These are phyloP conservation scores for Calonectria leucothoes DNA, from an alignment of 2,329 filamentous ascomycete species.

Conservation along the genomic window DNA sequence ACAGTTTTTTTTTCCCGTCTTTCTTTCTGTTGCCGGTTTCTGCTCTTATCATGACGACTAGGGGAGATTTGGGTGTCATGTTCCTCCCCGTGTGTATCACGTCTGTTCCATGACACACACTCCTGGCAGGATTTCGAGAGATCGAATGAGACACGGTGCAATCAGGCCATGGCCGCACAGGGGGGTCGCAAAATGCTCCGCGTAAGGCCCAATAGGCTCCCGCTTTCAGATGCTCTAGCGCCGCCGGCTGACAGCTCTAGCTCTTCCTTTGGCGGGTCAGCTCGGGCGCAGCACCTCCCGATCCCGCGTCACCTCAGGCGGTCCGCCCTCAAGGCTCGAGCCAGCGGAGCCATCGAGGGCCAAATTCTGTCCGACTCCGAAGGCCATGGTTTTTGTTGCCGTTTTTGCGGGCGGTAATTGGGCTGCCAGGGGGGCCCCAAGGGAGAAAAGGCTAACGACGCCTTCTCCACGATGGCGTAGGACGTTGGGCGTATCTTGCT, in stretches of 20 bases:
- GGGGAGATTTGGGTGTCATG: not conserved
- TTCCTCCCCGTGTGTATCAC: not conserved
- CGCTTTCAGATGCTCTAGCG: not conserved
- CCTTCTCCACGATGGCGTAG: not conserved
- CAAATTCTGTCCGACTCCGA: not conserved
- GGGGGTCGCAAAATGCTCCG: not conserved
- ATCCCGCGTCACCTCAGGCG: not conserved
- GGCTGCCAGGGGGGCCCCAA: not conserved
- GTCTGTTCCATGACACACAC: not conserved
- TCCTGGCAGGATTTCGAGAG: not conserved
- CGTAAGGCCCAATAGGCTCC: not conserved
- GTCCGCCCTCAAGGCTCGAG: not conserved
- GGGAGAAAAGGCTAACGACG: not conserved
- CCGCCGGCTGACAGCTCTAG: not conserved
- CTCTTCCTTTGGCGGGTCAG: constrained; percentile 7
- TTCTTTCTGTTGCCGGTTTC: no score
- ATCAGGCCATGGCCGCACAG: not conserved
- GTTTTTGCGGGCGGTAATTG: not conserved
- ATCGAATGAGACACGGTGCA: not conserved
- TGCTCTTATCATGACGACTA: not conserved
- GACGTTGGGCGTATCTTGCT: not conserved
- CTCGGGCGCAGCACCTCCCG: not conserved
- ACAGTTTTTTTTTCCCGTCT: not conserved
- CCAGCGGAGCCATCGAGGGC: constrained; percentile 10
- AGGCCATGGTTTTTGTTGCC: not conserved